Evolutionary conservation across 2,329 filamentous ascomycete genomes (phyloP), one percentile per base, ranked within the genome.

Genomic region (Aspergillus sergii): DNA sequence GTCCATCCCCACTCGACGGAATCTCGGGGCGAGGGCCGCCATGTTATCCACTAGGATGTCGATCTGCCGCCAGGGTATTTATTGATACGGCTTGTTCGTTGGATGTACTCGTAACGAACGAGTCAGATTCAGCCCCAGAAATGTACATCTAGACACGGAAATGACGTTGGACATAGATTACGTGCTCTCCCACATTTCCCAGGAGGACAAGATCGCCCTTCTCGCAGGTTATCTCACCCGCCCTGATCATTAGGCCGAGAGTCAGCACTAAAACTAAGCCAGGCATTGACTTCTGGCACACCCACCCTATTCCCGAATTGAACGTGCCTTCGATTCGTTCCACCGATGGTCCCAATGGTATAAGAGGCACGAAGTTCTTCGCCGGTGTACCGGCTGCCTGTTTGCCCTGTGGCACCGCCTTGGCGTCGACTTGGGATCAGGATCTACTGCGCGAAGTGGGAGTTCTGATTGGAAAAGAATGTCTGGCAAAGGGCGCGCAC

Each of bases 241-340:
- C 10, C 19, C 10, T 8, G 50, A 36, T 32, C 2, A 16, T 41
- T 41, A 41, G 16, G 39, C 54, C n/a, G 21, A n/a, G 14, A 34
- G 36, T 34, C 36, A 48, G 63, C 54, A 61, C 41, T 23, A 34
- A 46, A 28, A 50, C 14, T 32, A 30, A 50, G n/a, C 51, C 56
- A 85, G 87, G 87, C 61, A 83, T 85, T 67, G 89, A 91, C 76
- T 90, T 90, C 71, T 91, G 89, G 89, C 87, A 90, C 71, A 89
- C 89, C 39, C 85, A 86, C 68, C 75, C 85, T 16, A 79, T 91
- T 8, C 85, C 86, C 11, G 74, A 86, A 26, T 83, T 88, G 69
- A 85, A 85, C 1, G 82, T 91, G 39, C 89, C 89, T 7, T 87
- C 88, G 0, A 80, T 91, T 36, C 86, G 89, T 55, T 82, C 89